Percentiles rank a stretch among this genome's conserved stretches.
Conservation (phyloP, 2,329 filamentous ascomycete genomes). For the Ceratocystis huliohia region DNA sequence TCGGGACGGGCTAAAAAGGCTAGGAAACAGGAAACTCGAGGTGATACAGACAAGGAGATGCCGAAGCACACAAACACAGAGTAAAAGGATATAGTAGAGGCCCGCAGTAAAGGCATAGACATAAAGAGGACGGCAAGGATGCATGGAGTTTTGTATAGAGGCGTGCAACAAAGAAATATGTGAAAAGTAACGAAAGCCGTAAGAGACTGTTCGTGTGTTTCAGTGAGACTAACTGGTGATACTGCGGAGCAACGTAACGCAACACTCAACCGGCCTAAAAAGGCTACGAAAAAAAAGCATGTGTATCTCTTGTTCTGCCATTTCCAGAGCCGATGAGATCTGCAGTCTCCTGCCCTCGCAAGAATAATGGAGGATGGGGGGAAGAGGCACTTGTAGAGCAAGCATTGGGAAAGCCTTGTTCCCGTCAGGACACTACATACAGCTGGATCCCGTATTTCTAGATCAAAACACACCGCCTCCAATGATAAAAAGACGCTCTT, state of each 20-base stretch:
- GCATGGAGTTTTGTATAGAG: neutral
- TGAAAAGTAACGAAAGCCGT: neutral
- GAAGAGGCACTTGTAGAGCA: neutral
- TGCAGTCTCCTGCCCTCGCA: neutral
- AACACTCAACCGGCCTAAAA: neutral
- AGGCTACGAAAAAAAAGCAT: neutral
- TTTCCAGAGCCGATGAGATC: neutral
- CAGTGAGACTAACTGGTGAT: neutral
- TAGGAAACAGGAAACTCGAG: neutral
- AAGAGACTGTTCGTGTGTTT: conserved; percentile 1
- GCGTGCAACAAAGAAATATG: neutral
- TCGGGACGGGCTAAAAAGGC: conserved; percentile 3
- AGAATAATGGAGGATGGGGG: neutral
- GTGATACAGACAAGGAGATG: conserved; percentile 11
- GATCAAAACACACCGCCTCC: conserved; percentile 72
- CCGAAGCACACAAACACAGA: neutral
- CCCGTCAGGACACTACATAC: neutral
- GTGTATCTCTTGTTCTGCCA: neutral
- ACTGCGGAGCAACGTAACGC: conserved; percentile 5
- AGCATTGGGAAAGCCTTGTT: neutral
- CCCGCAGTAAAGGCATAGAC: neutral
- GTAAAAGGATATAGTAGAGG: no score
- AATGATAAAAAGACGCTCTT: conserved; percentile 91
- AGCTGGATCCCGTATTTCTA: neutral
- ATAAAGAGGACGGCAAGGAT: neutral